Conservation (phyloP, 192 early-diverging fungal species). For the Rhizophlyctis rosea region DNA sequence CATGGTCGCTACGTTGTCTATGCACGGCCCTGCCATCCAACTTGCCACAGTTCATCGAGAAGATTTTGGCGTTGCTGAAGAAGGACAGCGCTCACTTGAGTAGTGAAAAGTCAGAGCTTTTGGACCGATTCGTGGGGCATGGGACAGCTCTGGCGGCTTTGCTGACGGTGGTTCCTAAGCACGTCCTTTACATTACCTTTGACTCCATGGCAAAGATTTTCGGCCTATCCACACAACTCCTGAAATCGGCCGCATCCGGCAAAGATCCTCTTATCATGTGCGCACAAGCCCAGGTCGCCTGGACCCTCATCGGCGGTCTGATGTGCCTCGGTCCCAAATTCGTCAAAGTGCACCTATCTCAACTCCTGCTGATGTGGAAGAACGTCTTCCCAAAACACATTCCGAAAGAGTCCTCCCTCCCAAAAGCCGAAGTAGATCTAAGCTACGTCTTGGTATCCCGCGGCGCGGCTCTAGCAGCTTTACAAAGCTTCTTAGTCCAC, state of each 20-base stretch:
- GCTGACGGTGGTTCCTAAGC: constrained; percentile 63
- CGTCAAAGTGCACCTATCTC: constrained; percentile 72
- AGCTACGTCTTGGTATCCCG: constrained; percentile 43
- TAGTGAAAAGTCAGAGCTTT: constrained; percentile 46
- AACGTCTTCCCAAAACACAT: constrained; percentile 68
- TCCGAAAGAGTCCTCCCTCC: constrained; percentile 60
- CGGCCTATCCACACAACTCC: constrained; percentile 68
- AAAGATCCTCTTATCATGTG: constrained; percentile 60
- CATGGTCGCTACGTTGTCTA: constrained; percentile 70
- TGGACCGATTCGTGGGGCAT: constrained; percentile 58
- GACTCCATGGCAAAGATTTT: constrained; percentile 78
- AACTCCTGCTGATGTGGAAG: constrained; percentile 78
- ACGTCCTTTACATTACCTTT: constrained; percentile 69
- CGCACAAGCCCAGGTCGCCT: constrained; percentile 68
- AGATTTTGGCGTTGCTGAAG: constrained; percentile 66
- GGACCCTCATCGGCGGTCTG: constrained; percentile 72
- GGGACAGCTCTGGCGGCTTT: constrained; percentile 64
- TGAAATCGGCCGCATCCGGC: constrained; percentile 53
- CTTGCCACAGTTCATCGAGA: constrained; percentile 59
- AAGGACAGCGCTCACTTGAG: constrained; percentile 62
- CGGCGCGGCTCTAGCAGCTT: constrained; percentile 67
- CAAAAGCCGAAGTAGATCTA: constrained; percentile 63
- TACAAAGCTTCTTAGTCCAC: constrained; percentile 69
- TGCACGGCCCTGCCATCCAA: constrained; percentile 62
- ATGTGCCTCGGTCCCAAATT: constrained; percentile 80